These are phyloP conservation scores for Penicillium corylophilum DNA, from an alignment of 2,329 filamentous ascomycete species.

Conservation along the genomic window DNA sequence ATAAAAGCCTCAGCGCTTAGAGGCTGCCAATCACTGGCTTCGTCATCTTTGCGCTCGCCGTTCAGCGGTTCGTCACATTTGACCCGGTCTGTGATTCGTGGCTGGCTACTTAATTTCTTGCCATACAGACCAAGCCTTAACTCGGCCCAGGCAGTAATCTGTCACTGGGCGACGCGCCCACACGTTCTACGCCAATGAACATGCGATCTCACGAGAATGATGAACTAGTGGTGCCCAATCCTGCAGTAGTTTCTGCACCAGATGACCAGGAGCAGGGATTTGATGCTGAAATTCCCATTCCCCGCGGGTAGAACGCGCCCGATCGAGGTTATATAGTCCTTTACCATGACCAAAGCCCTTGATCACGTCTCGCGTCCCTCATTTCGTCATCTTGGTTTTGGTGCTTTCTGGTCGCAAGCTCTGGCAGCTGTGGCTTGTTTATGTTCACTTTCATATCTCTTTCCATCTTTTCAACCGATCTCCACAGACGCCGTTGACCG, in stretches of 20 bases:
- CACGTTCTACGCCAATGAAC: conserved; percentile 16
- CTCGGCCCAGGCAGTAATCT: conserved; percentile 5
- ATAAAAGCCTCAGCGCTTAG: conserved; percentile 32
- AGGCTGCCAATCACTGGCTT: conserved; percentile 21
- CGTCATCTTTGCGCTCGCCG: conserved; percentile 11
- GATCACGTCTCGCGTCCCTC: conserved; percentile 26
- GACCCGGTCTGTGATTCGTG: conserved; percentile 12
- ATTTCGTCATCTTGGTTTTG: conserved; percentile 25
- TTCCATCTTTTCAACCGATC: background rate
- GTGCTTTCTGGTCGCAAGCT: conserved; percentile 29
- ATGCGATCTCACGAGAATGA: background rate
- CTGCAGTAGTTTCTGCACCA: conserved; percentile 33
- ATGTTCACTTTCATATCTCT: conserved; percentile 22
- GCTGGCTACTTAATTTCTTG: background rate
- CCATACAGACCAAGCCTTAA: conserved; percentile 3
- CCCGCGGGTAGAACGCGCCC: conserved; percentile 16
- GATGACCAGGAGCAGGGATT: conserved; percentile 17
- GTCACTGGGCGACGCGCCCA: conserved; percentile 23
- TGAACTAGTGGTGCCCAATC: conserved; percentile 27
- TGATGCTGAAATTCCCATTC: conserved; percentile 10
- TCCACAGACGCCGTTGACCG: conserved; percentile 32
- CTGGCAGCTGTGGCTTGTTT: conserved; percentile 33
- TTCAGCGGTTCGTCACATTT: conserved; percentile 25
- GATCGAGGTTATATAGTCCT: conserved; percentile 32
- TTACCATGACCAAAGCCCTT: conserved; percentile 25